These are phyloP conservation scores for Hemisphaericaspora lyxosophila DNA, from an alignment of 1,139 yeast genomes.

Conservation along the genomic window DNA sequence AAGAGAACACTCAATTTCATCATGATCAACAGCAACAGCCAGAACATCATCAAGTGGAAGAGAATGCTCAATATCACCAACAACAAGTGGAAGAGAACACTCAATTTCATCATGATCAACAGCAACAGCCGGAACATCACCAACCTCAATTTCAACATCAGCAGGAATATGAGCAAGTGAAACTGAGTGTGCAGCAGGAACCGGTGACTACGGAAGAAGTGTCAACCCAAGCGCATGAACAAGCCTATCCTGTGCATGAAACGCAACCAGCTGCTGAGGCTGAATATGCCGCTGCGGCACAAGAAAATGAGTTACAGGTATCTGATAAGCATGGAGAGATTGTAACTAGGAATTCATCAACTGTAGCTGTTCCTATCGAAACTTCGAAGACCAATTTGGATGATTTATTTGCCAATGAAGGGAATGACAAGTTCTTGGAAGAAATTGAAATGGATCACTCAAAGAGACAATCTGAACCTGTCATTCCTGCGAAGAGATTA, in stretches of 20 bases:
- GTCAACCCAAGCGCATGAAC: constrained; percentile 1
- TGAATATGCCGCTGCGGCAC: neutral
- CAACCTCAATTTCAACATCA: neutral
- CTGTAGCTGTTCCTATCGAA: neutral
- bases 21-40: neutral
- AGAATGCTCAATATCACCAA: too few species aligned
- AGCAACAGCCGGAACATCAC: neutral
- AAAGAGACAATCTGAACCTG: neutral
- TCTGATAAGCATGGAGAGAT: neutral
- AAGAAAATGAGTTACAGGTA: neutral
- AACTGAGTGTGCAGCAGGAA: too few species aligned
- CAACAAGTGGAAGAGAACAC: too few species aligned
- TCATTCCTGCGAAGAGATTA: constrained; percentile 7
- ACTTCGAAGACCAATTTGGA: constrained; percentile 3
- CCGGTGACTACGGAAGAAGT: neutral
- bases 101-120: neutral
- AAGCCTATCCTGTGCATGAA: constrained; percentile 1
- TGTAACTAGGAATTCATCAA: too few species aligned
- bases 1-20: too few species aligned
- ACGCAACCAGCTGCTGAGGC: neutral
- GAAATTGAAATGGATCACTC: constrained; percentile 1
- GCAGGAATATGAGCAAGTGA: constrained; percentile 1
- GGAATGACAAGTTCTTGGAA: constrained; percentile 6
- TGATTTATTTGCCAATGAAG: constrained; percentile 2
- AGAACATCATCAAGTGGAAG: neutral